phyloP scores from a whole-genome alignment of 106 monocot genomes.

The Dendrobium huoshanense region DNA sequence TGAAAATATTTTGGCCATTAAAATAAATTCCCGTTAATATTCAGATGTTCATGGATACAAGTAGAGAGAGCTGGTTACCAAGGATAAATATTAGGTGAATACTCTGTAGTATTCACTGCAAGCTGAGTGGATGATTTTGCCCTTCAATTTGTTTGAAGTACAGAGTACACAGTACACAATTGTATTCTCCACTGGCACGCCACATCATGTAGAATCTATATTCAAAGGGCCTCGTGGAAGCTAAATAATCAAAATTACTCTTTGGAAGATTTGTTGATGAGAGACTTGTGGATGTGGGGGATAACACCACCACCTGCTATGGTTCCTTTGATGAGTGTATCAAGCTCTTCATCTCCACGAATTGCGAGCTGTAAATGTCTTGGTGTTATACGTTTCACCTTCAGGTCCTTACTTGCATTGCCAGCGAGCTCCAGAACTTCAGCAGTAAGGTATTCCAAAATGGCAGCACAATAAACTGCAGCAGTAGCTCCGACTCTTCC shows the following conservation, averaged over 20 bases:
- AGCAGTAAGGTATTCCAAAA: constrained; percentile 30
- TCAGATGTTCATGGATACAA: no score
- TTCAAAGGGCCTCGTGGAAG: no score
- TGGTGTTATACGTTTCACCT: constrained; percentile 27
- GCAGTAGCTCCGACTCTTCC: constrained; percentile 32
- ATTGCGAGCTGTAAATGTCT: constrained; percentile 30
- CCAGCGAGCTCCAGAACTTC: constrained; percentile 33
- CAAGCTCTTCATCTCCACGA: constrained; percentile 29
- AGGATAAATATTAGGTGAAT: no score
- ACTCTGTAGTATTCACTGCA: no score
- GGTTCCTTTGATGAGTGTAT: constrained; percentile 31
- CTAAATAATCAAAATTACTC: constrained; percentile 6
- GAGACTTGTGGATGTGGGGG: constrained; percentile 40
- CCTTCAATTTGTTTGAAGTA: no score
- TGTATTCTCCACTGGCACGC: no score
- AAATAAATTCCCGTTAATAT: no score
- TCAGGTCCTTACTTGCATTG: constrained; percentile 34
- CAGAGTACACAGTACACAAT: no score
- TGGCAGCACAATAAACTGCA: constrained; percentile 33
- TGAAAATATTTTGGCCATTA: no score
- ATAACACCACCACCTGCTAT: constrained; percentile 33
- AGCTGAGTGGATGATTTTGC: no score
- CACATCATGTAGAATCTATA: no score
- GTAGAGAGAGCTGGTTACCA: no score
- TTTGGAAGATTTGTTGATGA: constrained; percentile 37